These are phyloP conservation scores for Cercospora sp. DNA, from an alignment of 2,329 filamentous ascomycete genomes.

Conservation along the genomic window DNA sequence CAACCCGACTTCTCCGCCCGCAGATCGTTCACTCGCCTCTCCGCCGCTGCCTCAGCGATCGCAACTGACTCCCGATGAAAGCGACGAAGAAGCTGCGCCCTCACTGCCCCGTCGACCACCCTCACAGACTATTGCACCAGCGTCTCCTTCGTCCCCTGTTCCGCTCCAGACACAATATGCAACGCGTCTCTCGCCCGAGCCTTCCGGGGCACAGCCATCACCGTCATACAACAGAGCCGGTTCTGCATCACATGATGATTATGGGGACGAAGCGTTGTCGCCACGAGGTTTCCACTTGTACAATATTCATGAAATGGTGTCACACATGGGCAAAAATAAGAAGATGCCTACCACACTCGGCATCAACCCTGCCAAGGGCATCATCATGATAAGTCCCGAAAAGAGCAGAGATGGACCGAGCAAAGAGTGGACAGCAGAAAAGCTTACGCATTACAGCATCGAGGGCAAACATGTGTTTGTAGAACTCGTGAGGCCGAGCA, in stretches of 20 bases:
- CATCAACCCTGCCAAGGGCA: constrained; percentile 84
- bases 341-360: constrained; percentile 97
- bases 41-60: constrained; percentile 56
- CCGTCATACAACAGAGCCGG: constrained; percentile 57
- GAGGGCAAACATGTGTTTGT: constrained; percentile 98
- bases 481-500: constrained; percentile 87
- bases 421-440: constrained; percentile 91
- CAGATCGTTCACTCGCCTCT: constrained; percentile 43
- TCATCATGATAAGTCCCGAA: constrained; percentile 88
- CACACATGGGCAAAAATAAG: constrained; percentile 94
- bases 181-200: constrained; percentile 41
- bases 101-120: constrained; percentile 63
- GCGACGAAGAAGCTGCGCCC: constrained; percentile 64
- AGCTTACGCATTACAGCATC: constrained; percentile 94
- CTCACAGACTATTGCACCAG: constrained; percentile 41
- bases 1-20: constrained; percentile 28
- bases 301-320: constrained; percentile 96
- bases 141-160: constrained; percentile 50
- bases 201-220: constrained; percentile 51
- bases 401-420: constrained; percentile 78
- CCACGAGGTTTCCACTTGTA: constrained; percentile 89
- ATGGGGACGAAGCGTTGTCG: constrained; percentile 51
- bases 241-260: constrained; percentile 39
- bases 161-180: constrained; percentile 42
- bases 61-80: constrained; percentile 65